Evolutionary conservation across 129 eudicot species (phyloP).

Genomic region (Centella asiatica): DNA sequence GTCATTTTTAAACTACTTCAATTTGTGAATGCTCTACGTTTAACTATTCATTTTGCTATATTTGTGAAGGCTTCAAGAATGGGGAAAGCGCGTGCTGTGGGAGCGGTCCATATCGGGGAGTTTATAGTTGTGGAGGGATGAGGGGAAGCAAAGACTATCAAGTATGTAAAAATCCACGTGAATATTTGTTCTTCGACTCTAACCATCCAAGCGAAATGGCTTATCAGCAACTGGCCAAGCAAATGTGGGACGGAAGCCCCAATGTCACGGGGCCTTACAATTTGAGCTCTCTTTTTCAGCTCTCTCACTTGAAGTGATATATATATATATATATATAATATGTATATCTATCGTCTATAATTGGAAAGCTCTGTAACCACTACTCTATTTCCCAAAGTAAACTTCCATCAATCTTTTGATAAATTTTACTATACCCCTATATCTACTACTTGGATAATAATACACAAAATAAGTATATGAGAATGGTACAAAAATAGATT

Average conservation of each 20-base stretch:
- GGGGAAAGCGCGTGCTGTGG: slow-evolving; percentile 43
- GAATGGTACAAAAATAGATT: too few species aligned
- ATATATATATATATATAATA: too few species aligned
- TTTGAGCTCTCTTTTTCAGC: slow-evolving; percentile 30
- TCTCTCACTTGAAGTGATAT: too few species aligned
- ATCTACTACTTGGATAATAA: too few species aligned
- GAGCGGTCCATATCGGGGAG: slow-evolving; percentile 30
- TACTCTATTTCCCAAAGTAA: too few species aligned
- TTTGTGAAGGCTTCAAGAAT: slow-evolving; percentile 32
- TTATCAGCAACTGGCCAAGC: slow-evolving; percentile 36
- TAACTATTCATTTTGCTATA: background rate
- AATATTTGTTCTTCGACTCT: slow-evolving; percentile 43
- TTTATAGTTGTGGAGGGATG: slow-evolving; percentile 42
- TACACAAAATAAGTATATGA: too few species aligned
- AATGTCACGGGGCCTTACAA: slow-evolving; percentile 23
- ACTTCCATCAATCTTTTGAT: too few species aligned
- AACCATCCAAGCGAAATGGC: slow-evolving; percentile 35
- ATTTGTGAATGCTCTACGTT: background rate
- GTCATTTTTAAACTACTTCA: background rate
- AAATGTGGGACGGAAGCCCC: slow-evolving; percentile 39
- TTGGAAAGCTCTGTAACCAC: too few species aligned
- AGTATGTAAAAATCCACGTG: slow-evolving; percentile 23
- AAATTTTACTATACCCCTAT: too few species aligned
- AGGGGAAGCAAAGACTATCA: slow-evolving; percentile 24
- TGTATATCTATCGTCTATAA: too few species aligned